phyloP scores from a whole-genome alignment of 2,329 filamentous ascomycete genomes.

The Aspergillus intermedius region DNA sequence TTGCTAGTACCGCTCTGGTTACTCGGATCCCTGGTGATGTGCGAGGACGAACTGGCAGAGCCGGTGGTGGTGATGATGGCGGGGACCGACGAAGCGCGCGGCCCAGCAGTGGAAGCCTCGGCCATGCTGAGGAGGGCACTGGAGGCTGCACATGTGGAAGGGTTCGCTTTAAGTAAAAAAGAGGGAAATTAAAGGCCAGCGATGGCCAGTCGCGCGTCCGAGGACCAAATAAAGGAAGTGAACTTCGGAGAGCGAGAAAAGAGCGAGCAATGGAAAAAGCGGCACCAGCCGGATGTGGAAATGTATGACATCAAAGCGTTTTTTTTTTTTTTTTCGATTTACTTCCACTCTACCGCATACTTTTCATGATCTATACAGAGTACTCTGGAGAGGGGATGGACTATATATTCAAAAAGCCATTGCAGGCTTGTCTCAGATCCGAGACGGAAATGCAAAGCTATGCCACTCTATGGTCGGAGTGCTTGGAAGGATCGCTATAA shows the following conservation, averaged over 20 bases:
- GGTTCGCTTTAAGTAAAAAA: not conserved
- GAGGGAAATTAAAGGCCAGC: not conserved
- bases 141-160: slow-evolving; percentile 17
- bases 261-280: too few relatives aligned
- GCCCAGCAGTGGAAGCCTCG: slow-evolving; percentile 25
- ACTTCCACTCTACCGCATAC: too few relatives aligned
- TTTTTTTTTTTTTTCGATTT: too few relatives aligned
- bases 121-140: slow-evolving; percentile 21
- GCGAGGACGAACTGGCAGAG: slow-evolving; percentile 14
- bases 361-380: not conserved
- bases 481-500: too few relatives aligned
- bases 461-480: too few relatives aligned
- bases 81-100: slow-evolving; percentile 20
- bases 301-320: too few relatives aligned
- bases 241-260: too few relatives aligned
- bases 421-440: too few relatives aligned
- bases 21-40: slow-evolving; percentile 2
- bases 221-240: too few relatives aligned
- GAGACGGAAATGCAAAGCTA: too few relatives aligned
- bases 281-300: too few relatives aligned
- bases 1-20: slow-evolving; percentile 6
- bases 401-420: too few relatives aligned
- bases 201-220: not conserved
- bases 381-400: slow-evolving; percentile 8
- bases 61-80: slow-evolving; percentile 16